phyloP scores from a whole-genome alignment of 192 early-diverging fungal genomes.

The Mortierella alpina region DNA sequence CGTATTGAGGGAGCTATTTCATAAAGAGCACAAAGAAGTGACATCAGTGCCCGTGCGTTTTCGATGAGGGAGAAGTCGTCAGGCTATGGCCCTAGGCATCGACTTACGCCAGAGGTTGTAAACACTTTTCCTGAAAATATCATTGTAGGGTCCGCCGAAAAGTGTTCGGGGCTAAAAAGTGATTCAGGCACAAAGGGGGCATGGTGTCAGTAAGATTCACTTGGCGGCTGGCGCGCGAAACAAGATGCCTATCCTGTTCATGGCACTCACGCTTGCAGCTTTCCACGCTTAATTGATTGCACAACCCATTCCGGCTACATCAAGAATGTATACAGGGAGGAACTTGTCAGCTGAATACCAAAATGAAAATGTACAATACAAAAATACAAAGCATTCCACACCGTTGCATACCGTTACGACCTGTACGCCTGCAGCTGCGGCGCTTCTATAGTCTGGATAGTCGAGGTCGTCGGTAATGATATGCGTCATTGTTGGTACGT shows the following conservation, averaged over 20 bases:
- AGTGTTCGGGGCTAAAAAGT: slow-evolving; percentile 14
- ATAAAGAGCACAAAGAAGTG: not conserved
- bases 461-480: slow-evolving; percentile 44
- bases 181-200: too few species aligned
- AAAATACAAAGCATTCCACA: not conserved
- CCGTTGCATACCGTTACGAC: slow-evolving; percentile 28
- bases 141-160: slow-evolving; percentile 37
- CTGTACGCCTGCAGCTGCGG: slow-evolving; percentile 32
- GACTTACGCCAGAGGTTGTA: slow-evolving; percentile 34
- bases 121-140: slow-evolving; percentile 45
- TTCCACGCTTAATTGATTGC: slow-evolving; percentile 1
- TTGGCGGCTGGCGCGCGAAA: too few species aligned
- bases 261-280: slow-evolving; percentile 18
- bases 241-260: not conserved
- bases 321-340: not conserved
- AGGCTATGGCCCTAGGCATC: not conserved
- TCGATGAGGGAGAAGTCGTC: not conserved
- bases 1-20: slow-evolving; percentile 35
- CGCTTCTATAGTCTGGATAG: slow-evolving; percentile 36
- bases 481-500: slow-evolving; percentile 19
- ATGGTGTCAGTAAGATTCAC: too few species aligned
- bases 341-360: not conserved
- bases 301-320: slow-evolving; percentile 30
- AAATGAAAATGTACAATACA: not conserved
- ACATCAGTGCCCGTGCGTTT: not conserved